A percentile compares a stretch with the other conserved stretches of the same genome.
Conservation (phyloP, 1,284 basidiomycete genomes). For the Cryptococcus sp. region DNA sequence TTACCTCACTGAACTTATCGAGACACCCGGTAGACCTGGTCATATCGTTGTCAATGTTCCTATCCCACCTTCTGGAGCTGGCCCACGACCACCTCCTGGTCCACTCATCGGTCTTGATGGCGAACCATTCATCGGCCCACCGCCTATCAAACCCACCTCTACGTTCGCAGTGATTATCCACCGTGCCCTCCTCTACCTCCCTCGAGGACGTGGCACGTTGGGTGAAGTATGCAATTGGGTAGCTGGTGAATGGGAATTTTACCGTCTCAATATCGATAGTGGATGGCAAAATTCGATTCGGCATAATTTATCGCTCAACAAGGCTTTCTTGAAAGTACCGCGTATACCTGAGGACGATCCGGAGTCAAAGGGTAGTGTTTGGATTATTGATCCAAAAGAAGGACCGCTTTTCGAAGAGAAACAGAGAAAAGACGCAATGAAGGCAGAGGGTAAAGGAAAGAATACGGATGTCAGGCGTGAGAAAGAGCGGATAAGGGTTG, state of each 20-base stretch:
- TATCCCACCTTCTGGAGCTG: conserved; percentile 44
- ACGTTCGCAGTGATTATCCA: conserved; percentile 49
- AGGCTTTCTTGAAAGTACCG: conserved; percentile 80
- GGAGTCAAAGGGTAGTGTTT: conserved; percentile 77
- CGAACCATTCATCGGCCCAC: conserved; percentile 45
- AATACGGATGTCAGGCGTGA: conserved; percentile 40
- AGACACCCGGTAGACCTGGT: conserved; percentile 39
- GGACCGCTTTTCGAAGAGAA: conserved; percentile 47
- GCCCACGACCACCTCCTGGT: conserved; percentile 40
- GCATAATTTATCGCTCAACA: conserved; percentile 83
- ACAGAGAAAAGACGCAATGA: conserved; percentile 38
- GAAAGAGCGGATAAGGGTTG: conserved; percentile 35
- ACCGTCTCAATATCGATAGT: conserved; percentile 68
- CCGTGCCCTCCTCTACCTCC: conserved; percentile 40
- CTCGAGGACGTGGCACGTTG: conserved; percentile 73
- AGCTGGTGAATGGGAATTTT: conserved; percentile 81
- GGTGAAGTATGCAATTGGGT: conserved; percentile 93
- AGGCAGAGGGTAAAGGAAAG: conserved; percentile 44
- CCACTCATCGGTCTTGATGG: conserved; percentile 46
- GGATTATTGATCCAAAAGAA: conserved; percentile 72
- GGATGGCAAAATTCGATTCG: conserved; percentile 94
- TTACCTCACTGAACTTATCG: conserved; percentile 41
- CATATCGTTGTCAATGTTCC: conserved; percentile 45
- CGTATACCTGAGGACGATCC: conserved; percentile 74
- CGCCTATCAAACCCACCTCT: conserved; percentile 44